These are phyloP conservation scores for Penicillium sp. DNA, from an alignment of 2,329 filamentous ascomycete species.

Conservation along the genomic window DNA sequence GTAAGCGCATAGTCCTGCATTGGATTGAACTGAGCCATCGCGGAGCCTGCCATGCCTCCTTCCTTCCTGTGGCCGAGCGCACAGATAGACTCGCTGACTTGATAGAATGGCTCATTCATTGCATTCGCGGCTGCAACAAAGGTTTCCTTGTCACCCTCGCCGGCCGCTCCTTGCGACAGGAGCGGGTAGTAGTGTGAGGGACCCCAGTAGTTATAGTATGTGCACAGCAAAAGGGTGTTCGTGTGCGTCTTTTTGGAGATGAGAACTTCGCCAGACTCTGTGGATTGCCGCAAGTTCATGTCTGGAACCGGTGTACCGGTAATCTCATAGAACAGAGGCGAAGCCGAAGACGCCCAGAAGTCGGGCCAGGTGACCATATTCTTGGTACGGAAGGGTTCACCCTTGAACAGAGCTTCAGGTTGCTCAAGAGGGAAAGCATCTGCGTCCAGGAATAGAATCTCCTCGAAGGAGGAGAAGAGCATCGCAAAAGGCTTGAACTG, in stretches of 20 bases:
- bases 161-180: conserved; percentile 40
- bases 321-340: conserved; percentile 49
- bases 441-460: conserved; percentile 52
- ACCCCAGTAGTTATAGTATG: conserved; percentile 59
- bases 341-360: conserved; percentile 47
- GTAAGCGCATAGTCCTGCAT: conserved; percentile 33
- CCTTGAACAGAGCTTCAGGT: conserved; percentile 44
- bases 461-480: conserved; percentile 52
- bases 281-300: conserved; percentile 35
- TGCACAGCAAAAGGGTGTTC: conserved; percentile 49
- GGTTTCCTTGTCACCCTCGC: conserved; percentile 55
- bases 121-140: conserved; percentile 48
- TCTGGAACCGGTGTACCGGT: conserved; percentile 34
- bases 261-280: conserved; percentile 53
- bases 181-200: conserved; percentile 52
- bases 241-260: conserved; percentile 51
- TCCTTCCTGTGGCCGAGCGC: conserved; percentile 32
- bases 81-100: conserved; percentile 42
- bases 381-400: conserved; percentile 42
- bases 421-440: conserved; percentile 48
- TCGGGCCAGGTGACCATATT: conserved; percentile 36
- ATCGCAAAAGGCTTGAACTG: conserved; percentile 52
- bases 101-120: conserved; percentile 42
- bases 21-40: conserved; percentile 43
- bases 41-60: conserved; percentile 36